These are phyloP conservation scores for Drechslerella coelobrocha DNA, from an alignment of 2,329 filamentous ascomycete genomes.

Conservation along the genomic window DNA sequence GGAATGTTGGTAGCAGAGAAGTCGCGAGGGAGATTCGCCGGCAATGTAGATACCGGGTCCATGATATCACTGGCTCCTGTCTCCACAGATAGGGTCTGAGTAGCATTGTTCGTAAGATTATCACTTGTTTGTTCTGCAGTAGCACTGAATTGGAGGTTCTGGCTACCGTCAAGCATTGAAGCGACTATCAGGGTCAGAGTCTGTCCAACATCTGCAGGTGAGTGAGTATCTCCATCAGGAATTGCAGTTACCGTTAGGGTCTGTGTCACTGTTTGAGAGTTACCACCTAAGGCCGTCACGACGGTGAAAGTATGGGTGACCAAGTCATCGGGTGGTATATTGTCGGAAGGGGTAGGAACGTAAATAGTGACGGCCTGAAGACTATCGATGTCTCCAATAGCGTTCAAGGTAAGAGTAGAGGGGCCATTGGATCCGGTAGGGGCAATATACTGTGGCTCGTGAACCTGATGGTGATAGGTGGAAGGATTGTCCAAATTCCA, in stretches of 20 bases:
- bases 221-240: constrained; percentile 1
- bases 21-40: too few relatives aligned
- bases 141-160: too few relatives aligned
- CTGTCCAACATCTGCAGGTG: constrained; percentile 1
- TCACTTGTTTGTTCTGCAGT: too few relatives aligned
- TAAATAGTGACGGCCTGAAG: not conserved
- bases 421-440: not conserved
- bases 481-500: not conserved
- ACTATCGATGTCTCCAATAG: not conserved
- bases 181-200: constrained; percentile 1
- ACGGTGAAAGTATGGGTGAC: constrained; percentile 4
- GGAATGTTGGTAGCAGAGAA: too few relatives aligned
- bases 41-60: too few relatives aligned
- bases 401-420: not conserved
- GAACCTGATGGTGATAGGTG: too few relatives aligned
- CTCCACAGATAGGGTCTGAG: too few relatives aligned
- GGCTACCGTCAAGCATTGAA: not conserved
- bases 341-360: not conserved
- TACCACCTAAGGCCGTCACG: not conserved
- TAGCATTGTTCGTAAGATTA: too few relatives aligned
- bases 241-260: not conserved
- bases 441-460: not conserved
- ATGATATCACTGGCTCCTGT: too few relatives aligned
- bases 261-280: not conserved
- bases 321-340: constrained; percentile 1